Evolutionary conservation across 148 eudicot species (phyloP), one percentile per base, ranked within the genome.

Genomic region (Hydrangea macrophylla): DNA sequence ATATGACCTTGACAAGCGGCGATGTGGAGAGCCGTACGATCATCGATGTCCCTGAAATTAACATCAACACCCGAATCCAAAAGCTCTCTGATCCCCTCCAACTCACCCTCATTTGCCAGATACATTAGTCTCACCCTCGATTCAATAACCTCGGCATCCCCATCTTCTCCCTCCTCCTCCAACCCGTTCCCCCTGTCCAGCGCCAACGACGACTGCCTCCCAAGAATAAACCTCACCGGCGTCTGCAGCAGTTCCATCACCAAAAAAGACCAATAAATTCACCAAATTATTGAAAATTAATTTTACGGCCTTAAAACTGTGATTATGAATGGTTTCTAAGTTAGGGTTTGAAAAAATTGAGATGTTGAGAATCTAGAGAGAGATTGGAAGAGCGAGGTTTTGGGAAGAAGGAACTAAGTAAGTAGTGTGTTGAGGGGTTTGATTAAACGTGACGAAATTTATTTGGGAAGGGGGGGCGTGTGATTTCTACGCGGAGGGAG

Each of bases 1-100:
- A 66, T 72, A 62, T 58, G 75, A 2, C 99, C 99, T 59, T 91
- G 96, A 58, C 99, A 89, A 7, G 99, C 88, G 4, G 97, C 96
- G 11, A 94, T 75, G 45, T 91, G 99, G 8, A 89, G 81, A 11
- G 99, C 91, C 0, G 97, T 94, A 22, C 99, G 72, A 31, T 74
- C 53, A 79, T 94, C 99, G 51, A 85, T 87, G 73, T 94, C 99
- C 20, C 78, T 60, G 53, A 73, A 91, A 78, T 91, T 87, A 3
- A 91, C 92, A 57, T 84, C 85, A 0, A 82, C 84, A 2, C 84
- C 92, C 2, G 76, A 71, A 1, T 81, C 86, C 65, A 94, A 30
- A 9, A 89, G 68, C 72, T 91, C 97, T 64, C 76, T 79, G 17
- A 91, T 84, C 40, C 90, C 90, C 2, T 88, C 96, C 66, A 94